Evolutionary conservation across 192 early-diverging fungal species (phyloP).

Genomic region (Gonapodya prolifera): DNA sequence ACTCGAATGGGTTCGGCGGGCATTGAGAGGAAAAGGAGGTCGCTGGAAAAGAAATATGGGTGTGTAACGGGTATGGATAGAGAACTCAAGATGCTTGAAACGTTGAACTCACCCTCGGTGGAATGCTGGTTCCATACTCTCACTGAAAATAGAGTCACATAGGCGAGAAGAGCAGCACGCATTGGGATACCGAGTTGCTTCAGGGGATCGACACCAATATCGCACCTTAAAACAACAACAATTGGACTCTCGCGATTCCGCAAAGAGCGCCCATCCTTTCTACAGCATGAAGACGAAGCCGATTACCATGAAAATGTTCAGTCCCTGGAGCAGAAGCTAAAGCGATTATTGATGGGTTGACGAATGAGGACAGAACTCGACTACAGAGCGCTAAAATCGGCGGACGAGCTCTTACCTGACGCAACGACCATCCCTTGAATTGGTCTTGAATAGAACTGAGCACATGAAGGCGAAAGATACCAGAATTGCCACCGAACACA

Average conservation of each 20-base stretch:
- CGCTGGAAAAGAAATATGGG: background rate
- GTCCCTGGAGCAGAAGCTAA: constrained; percentile 36
- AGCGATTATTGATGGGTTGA: background rate
- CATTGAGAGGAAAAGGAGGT: constrained; percentile 59
- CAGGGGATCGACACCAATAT: background rate
- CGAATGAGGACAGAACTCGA: background rate
- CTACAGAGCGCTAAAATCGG: background rate
- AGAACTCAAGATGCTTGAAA: background rate
- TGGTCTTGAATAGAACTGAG: background rate
- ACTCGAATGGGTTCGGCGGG: constrained; percentile 57
- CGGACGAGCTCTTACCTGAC: background rate
- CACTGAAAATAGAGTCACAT: too few species aligned
- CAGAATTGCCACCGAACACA: too few species aligned
- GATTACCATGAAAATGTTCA: constrained; percentile 81
- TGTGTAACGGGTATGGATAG: background rate
- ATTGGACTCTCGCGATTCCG: constrained; percentile 91
- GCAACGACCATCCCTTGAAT: background rate
- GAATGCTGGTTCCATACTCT: constrained; percentile 96
- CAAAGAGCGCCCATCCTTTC: constrained; percentile 76
- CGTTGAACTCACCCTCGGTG: constrained; percentile 41
- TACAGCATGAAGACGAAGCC: constrained; percentile 92
- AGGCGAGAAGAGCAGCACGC: background rate
- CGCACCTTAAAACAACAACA: constrained; percentile 84
- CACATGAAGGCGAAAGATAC: too few species aligned
- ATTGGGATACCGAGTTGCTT: background rate